Percentiles rank a stretch among this genome's conserved stretches.
phyloP scores from a whole-genome alignment of 2,329 filamentous ascomycete genomes.

The Westerdykella sp. region DNA sequence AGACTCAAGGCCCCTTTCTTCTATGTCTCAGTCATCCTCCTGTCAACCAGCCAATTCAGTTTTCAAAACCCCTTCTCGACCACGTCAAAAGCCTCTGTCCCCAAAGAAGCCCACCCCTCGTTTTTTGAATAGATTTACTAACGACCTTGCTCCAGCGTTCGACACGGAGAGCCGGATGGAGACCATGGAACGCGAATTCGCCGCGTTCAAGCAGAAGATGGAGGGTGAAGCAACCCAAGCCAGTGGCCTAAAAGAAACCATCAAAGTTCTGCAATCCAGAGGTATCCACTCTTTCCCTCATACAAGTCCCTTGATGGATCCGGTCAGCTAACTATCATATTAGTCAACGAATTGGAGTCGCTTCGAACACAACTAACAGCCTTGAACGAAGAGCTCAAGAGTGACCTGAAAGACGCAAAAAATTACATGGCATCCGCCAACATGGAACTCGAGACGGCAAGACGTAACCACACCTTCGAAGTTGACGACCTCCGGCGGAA shows the following conservation, averaged over 20 bases:
- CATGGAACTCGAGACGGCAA: slow-evolving; percentile 46
- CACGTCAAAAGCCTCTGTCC: slow-evolving; percentile 4
- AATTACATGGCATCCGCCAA: slow-evolving; percentile 47
- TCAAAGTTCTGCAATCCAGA: slow-evolving; percentile 67
- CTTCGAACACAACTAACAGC: slow-evolving; percentile 47
- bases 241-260: slow-evolving; percentile 64
- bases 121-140: slow-evolving; percentile 70
- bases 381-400: slow-evolving; percentile 52
- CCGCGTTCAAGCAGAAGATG: slow-evolving; percentile 65
- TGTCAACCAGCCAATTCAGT: slow-evolving; percentile 2
- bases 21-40: slow-evolving; percentile 16
- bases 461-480: slow-evolving; percentile 47
- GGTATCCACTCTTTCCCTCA: slow-evolving; percentile 47
- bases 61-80: background rate
- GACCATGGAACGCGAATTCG: slow-evolving; percentile 68
- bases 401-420: slow-evolving; percentile 61
- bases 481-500: slow-evolving; percentile 50
- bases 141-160: slow-evolving; percentile 62
- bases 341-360: slow-evolving; percentile 54
- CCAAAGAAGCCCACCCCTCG: slow-evolving; percentile 38
- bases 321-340: slow-evolving; percentile 7
- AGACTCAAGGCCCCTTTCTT: slow-evolving; percentile 17
- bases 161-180: slow-evolving; percentile 73
- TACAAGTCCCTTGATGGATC: background rate
- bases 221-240: slow-evolving; percentile 62